These are phyloP conservation scores for Entophlyctis helioformis DNA, from an alignment of 192 early-diverging fungal genomes.

Conservation along the genomic window DNA sequence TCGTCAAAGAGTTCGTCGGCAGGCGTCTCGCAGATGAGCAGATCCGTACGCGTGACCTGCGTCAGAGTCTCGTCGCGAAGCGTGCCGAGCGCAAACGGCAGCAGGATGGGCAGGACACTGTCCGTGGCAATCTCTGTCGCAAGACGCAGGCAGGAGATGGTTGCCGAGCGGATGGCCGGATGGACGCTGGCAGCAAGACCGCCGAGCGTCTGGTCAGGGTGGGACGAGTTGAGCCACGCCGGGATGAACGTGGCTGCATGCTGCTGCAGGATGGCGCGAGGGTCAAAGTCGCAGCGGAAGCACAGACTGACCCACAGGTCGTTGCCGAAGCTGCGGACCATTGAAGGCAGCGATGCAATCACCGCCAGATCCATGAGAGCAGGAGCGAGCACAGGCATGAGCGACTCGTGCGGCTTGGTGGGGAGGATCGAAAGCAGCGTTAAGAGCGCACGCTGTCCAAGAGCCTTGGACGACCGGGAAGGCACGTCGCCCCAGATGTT, in stretches of 20 bases:
- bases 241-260: slow-evolving; percentile 27
- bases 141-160: slow-evolving; percentile 46
- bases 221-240: slow-evolving; percentile 29
- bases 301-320: slow-evolving; percentile 80
- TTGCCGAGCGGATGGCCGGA: slow-evolving; percentile 46
- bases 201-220: slow-evolving; percentile 14
- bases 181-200: slow-evolving; percentile 15
- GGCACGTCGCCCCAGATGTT: slow-evolving; percentile 26
- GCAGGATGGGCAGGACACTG: slow-evolving; percentile 28
- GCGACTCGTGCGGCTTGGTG: too few relatives aligned
- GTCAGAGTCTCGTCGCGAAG: slow-evolving; percentile 32
- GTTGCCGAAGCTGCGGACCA: slow-evolving; percentile 34
- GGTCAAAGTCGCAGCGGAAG: slow-evolving; percentile 55
- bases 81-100: slow-evolving; percentile 30
- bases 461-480: slow-evolving; percentile 10
- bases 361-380: slow-evolving; percentile 37
- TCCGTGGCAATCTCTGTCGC: slow-evolving; percentile 48
- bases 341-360: slow-evolving; percentile 31
- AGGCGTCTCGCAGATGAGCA: slow-evolving; percentile 59
- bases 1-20: slow-evolving; percentile 59
- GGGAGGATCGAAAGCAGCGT: slow-evolving; percentile 23
- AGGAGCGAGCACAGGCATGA: too few relatives aligned
- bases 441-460: slow-evolving; percentile 12
- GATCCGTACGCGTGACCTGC: slow-evolving; percentile 43
- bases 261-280: slow-evolving; percentile 43